phyloP scores from a whole-genome alignment of 345 rosid genomes.

The Abelmoschus esculentus region DNA sequence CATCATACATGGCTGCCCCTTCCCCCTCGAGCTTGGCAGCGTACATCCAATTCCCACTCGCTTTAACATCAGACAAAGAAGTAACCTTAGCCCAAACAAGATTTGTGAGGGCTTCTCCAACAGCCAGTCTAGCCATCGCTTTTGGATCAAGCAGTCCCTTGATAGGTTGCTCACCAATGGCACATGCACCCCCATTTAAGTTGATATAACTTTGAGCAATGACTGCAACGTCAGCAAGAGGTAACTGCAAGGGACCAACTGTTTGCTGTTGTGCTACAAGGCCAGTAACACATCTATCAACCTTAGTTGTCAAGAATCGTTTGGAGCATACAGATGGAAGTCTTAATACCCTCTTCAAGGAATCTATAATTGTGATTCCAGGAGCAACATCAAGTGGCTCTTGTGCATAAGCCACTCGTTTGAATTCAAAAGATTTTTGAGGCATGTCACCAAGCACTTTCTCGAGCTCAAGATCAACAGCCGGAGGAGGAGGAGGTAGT shows the following conservation, averaged over 20 bases:
- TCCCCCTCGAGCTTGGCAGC: conserved; percentile 97
- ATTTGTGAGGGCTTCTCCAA: conserved; percentile 91
- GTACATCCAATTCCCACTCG: conserved; percentile 97
- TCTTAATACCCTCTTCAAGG: conserved; percentile 73
- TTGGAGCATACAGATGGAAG: conserved; percentile 81
- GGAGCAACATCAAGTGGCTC: conserved; percentile 90
- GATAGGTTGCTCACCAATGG: conserved; percentile 88
- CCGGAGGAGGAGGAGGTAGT: conserved; percentile 71
- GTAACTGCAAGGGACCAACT: conserved; percentile 85
- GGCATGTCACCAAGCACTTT: conserved; percentile 97
- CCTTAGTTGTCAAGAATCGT: conserved; percentile 85
- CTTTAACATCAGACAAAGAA: conserved; percentile 83
- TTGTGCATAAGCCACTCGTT: conserved; percentile 31
- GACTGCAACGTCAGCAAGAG: conserved; percentile 94
- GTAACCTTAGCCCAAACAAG: conserved; percentile 91
- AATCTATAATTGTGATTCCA: conserved; percentile 69
- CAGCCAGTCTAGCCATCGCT: conserved; percentile 95
- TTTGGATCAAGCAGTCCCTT: conserved; percentile 75
- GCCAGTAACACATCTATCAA: conserved; percentile 90
- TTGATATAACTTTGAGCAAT: conserved; percentile 77
- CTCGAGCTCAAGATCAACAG: conserved; percentile 88
- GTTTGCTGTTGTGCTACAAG: conserved; percentile 99
- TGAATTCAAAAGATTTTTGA: conserved; percentile 71
- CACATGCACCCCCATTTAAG: conserved; percentile 84
- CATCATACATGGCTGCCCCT: conserved; percentile 96